Conservation (phyloP, 768 basidiomycete genomes). For the Suillus weaverae region DNA sequence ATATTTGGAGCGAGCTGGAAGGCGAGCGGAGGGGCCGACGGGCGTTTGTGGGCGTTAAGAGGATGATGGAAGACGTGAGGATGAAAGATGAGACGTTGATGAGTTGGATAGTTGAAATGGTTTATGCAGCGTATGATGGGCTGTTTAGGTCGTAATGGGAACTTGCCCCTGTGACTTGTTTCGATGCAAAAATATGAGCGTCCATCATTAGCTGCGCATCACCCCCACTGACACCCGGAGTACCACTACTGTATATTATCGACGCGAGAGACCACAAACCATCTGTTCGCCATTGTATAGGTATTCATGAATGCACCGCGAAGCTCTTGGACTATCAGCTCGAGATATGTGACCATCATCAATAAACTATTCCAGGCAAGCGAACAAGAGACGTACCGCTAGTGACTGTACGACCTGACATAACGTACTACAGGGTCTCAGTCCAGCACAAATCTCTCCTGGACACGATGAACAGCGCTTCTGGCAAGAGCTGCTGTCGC, state of each 20-base stretch:
- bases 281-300: background rate
- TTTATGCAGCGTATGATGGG: constrained; percentile 46
- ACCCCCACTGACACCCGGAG: background rate
- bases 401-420: background rate
- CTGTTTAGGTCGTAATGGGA: constrained; percentile 22
- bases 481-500: constrained; percentile 52
- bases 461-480: constrained; percentile 46
- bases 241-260: background rate
- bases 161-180: background rate
- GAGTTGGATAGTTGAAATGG: constrained; percentile 62
- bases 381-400: background rate
- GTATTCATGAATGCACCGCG: constrained; percentile 20
- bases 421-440: constrained; percentile 36
- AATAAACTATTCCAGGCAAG: constrained; percentile 48
- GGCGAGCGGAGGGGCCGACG: constrained; percentile 70
- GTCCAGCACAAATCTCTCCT: constrained; percentile 44
- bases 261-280: background rate
- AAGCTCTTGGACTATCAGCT: constrained; percentile 31
- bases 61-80: constrained; percentile 61
- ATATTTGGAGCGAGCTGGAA: constrained; percentile 51
- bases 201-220: background rate
- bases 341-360: constrained; percentile 50
- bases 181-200: background rate
- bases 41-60: constrained; percentile 64
- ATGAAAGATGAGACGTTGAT: constrained; percentile 63